These are phyloP conservation scores for Cairneyella variabilis DNA, from an alignment of 495 filamentous ascomycete genomes.

Conservation along the genomic window DNA sequence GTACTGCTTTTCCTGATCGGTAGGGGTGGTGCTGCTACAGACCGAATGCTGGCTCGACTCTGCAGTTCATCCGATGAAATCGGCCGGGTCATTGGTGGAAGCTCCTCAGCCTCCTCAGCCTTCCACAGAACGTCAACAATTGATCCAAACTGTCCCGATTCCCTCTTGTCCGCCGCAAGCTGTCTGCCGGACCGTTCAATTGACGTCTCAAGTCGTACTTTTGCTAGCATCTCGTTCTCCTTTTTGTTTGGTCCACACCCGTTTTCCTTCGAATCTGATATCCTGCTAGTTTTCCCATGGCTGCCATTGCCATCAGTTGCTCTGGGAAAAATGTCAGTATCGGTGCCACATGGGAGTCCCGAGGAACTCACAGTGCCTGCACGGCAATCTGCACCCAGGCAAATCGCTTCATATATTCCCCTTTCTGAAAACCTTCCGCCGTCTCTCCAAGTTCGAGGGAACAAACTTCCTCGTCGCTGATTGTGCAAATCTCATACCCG, in stretches of 20 bases:
- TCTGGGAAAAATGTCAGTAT: neutral
- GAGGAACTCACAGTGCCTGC: constrained; percentile 15
- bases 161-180: too few relatives aligned
- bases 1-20: neutral
- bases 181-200: too few relatives aligned
- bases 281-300: neutral
- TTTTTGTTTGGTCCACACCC: neutral
- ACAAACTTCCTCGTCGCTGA: neutral
- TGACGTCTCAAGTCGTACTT: too few relatives aligned
- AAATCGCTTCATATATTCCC: constrained; percentile 19
- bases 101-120: neutral
- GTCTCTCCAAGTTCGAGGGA: constrained; percentile 6
- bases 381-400: constrained; percentile 18
- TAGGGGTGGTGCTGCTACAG: neutral
- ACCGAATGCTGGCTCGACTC: neutral
- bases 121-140: too few relatives aligned
- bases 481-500: constrained; percentile 12
- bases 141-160: too few relatives aligned
- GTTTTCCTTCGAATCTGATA: too few relatives aligned
- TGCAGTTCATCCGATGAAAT: neutral
- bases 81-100: neutral
- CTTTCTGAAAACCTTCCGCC: neutral
- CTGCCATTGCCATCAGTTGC: constrained; percentile 3
- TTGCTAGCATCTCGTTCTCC: neutral
- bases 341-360: too few relatives aligned